Percentiles rank a stretch among this genome's conserved stretches.
Evolutionary conservation across 2,329 filamentous ascomycete species (phyloP).

Genomic region (Nothophoma quercina): DNA sequence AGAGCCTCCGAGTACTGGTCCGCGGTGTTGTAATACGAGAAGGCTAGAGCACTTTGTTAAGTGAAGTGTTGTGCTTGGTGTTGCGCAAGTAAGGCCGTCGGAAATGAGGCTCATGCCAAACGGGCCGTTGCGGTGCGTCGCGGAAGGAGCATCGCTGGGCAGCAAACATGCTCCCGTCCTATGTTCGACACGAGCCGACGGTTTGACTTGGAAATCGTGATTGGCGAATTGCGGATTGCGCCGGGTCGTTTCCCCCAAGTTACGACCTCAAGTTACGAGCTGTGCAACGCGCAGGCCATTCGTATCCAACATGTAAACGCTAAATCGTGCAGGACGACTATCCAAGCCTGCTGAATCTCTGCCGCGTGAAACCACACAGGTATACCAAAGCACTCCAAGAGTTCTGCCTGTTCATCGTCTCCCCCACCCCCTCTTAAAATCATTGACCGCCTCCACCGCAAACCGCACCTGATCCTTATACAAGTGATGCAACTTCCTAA

Average conservation of each 20-base stretch:
- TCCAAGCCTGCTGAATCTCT: no score
- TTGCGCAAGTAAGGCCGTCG: conserved; percentile 2
- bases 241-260: no score
- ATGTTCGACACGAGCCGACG: no score
- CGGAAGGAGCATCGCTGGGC: not conserved
- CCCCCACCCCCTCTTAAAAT: conserved; percentile 36
- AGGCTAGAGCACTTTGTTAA: not conserved
- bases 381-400: no score
- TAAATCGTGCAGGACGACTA: no score
- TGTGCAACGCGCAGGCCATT: no score
- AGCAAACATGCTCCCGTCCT: no score
- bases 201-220: no score
- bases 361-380: no score
- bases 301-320: no score
- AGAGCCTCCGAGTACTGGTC: not conserved
- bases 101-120: conserved; percentile 1
- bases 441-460: conserved; percentile 42
- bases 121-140: not conserved
- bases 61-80: not conserved
- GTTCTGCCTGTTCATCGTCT: conserved; percentile 12
- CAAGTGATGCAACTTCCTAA: conserved; percentile 68
- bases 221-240: no score
- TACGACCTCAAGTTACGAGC: no score
- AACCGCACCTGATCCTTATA: conserved; percentile 67
- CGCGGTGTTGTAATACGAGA: not conserved